phyloP scores from a whole-genome alignment of 257 asterid species.

The Solanum dulcamara region DNA sequence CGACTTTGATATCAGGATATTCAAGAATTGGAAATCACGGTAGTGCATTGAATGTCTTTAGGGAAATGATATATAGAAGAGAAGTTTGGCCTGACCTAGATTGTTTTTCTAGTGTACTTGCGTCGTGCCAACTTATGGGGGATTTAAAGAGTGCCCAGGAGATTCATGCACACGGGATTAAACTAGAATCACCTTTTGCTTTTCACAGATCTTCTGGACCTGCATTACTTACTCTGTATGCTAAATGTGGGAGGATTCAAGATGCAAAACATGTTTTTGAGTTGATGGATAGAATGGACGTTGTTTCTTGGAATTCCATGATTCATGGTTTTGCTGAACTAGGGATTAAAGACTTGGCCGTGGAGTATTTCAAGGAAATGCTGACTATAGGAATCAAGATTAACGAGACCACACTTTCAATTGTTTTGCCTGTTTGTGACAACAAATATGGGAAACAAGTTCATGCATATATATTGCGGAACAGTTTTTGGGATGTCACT shows the following conservation, averaged over 20 bases:
- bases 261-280: conserved; percentile 17
- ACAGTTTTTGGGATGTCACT: not conserved
- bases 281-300: conserved; percentile 25
- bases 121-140: conserved; percentile 17
- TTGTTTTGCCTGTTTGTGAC: conserved; percentile 20
- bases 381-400: conserved; percentile 14
- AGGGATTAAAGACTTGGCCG: conserved; percentile 10
- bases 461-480: conserved; percentile 17
- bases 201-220: conserved; percentile 36
- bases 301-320: conserved; percentile 34
- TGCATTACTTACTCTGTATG: conserved; percentile 22
- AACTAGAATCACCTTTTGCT: not conserved
- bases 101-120: conserved; percentile 28
- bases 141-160: conserved; percentile 20
- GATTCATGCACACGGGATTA: conserved; percentile 34
- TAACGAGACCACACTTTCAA: conserved; percentile 21
- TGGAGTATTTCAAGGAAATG: conserved; percentile 17
- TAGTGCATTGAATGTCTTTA: conserved; percentile 3
- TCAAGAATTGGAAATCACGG: conserved; percentile 20
- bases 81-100: conserved; percentile 19
- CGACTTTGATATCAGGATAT: conserved; percentile 30
- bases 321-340: conserved; percentile 24
- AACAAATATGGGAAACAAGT: conserved; percentile 24
- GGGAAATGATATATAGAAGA: conserved; percentile 12
- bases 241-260: conserved; percentile 17